Conservation (phyloP, 306 rosid species). For the Castanea crenata region DNA sequence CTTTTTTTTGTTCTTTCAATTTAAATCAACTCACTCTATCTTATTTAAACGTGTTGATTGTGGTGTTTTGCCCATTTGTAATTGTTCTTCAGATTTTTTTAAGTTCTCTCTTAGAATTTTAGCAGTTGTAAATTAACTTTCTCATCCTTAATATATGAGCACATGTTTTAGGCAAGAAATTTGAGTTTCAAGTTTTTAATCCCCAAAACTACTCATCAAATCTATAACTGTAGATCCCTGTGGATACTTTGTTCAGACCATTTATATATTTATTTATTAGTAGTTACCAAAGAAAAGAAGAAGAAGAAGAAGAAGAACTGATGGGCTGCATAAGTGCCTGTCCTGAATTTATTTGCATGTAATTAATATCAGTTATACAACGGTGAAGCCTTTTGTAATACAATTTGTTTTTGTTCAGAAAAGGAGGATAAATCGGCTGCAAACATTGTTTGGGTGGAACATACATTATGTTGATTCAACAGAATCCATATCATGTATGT, state of each 20-base stretch:
- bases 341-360: slow-evolving; percentile 5
- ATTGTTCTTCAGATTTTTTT: not conserved
- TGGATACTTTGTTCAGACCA: not conserved
- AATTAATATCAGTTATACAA: not conserved
- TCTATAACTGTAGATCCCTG: not conserved
- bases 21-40: no score
- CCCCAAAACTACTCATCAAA: not conserved
- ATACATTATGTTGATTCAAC: slow-evolving; percentile 73
- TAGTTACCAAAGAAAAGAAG: not conserved
- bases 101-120: not conserved
- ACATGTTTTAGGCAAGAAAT: not conserved
- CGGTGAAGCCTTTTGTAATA: slow-evolving; percentile 8
- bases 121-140: not conserved
- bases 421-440: slow-evolving; percentile 69
- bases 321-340: not conserved
- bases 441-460: slow-evolving; percentile 70
- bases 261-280: not conserved
- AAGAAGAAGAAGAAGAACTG: not conserved
- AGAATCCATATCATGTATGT: slow-evolving; percentile 59
- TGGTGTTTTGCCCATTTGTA: not conserved
- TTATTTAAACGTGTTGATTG: not conserved
- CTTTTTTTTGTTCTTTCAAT: no score
- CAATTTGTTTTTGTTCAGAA: slow-evolving; percentile 45
- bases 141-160: not conserved
- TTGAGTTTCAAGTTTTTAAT: not conserved